Evolutionary conservation across 2,329 filamentous ascomycete species (phyloP).

Genomic region (Botryotinia convoluta): DNA sequence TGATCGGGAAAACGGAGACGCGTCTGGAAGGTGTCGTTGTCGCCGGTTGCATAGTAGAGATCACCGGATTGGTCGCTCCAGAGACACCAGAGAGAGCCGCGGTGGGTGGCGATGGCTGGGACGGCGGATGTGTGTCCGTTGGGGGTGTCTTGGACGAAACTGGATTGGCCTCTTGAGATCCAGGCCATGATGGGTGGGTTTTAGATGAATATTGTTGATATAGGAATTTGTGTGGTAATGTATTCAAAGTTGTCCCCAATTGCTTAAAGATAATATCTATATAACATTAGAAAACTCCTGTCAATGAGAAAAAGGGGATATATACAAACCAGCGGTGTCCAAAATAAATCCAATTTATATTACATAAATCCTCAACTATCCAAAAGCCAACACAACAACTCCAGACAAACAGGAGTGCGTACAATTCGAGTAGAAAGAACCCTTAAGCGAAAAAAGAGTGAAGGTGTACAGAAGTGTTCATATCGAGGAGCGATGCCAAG

Average conservation of each 20-base stretch:
- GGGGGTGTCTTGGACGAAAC: slow-evolving; percentile 33
- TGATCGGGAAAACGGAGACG: slow-evolving; percentile 36
- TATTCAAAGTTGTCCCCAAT: not conserved
- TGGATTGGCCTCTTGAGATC: slow-evolving; percentile 38
- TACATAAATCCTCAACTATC: not conserved
- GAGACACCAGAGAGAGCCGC: slow-evolving; percentile 41
- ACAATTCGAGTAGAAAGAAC: not conserved
- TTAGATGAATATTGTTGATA: not conserved
- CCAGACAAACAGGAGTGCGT: not conserved
- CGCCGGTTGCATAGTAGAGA: slow-evolving; percentile 39
- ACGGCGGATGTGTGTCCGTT: slow-evolving; percentile 37
- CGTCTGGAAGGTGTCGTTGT: slow-evolving; percentile 34
- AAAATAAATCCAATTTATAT: not conserved
- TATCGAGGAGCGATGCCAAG: slow-evolving; percentile 1
- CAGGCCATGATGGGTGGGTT: slow-evolving; percentile 29
- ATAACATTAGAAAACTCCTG: not conserved
- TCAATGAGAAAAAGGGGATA: not conserved
- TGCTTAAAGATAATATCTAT: not conserved
- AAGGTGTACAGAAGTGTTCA: not conserved
- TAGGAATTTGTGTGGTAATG: too few species aligned
- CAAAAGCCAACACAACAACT: not conserved
- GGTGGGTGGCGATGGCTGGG: slow-evolving; percentile 40
- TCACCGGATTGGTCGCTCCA: slow-evolving; percentile 37
- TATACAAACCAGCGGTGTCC: not conserved
- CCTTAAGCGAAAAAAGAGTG: not conserved